phyloP scores from a whole-genome alignment of 768 basidiomycete genomes.

The Collybia mongolica region DNA sequence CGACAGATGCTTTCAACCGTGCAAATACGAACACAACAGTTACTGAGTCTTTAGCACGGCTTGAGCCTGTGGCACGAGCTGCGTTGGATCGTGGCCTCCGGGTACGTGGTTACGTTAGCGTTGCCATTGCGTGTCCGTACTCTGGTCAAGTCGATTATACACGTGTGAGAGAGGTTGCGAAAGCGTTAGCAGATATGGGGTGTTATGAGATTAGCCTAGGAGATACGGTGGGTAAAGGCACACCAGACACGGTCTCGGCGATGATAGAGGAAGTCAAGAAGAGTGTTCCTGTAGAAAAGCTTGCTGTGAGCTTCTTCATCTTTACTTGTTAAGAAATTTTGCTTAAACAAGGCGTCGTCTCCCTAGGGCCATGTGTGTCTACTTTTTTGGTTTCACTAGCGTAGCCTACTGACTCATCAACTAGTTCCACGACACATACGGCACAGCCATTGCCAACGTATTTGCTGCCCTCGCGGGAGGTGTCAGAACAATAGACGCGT shows the following conservation, averaged over 20 bases:
- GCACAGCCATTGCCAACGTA: slow-evolving; percentile 78
- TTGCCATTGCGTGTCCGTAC: slow-evolving; percentile 83
- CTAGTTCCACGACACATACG: slow-evolving; percentile 90
- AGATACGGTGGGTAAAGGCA: slow-evolving; percentile 89
- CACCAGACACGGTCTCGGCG: slow-evolving; percentile 61
- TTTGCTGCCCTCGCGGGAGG: slow-evolving; percentile 71
- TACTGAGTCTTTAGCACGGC: slow-evolving; percentile 62
- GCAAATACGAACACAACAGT: slow-evolving; percentile 84
- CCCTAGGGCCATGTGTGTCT: slow-evolving; percentile 51
- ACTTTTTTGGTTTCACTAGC: background rate
- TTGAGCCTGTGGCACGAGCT: slow-evolving; percentile 58
- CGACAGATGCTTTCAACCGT: slow-evolving; percentile 81
- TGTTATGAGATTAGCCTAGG: slow-evolving; percentile 93
- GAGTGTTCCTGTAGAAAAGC: slow-evolving; percentile 53
- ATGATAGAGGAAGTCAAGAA: slow-evolving; percentile 74
- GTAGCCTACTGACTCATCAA: background rate
- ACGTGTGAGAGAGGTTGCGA: slow-evolving; percentile 66
- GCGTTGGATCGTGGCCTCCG: slow-evolving; percentile 64
- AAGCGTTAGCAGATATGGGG: slow-evolving; percentile 80
- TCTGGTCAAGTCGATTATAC: slow-evolving; percentile 70
- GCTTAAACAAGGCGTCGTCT: background rate
- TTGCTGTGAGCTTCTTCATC: slow-evolving; percentile 57
- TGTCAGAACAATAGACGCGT: slow-evolving; percentile 78
- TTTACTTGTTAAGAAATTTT: background rate
- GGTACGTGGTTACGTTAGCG: slow-evolving; percentile 86